Evolutionary conservation across 495 filamentous ascomycete species (phyloP), one percentile per base, ranked within the genome.

Genomic region (Hamigera avellanea): DNA sequence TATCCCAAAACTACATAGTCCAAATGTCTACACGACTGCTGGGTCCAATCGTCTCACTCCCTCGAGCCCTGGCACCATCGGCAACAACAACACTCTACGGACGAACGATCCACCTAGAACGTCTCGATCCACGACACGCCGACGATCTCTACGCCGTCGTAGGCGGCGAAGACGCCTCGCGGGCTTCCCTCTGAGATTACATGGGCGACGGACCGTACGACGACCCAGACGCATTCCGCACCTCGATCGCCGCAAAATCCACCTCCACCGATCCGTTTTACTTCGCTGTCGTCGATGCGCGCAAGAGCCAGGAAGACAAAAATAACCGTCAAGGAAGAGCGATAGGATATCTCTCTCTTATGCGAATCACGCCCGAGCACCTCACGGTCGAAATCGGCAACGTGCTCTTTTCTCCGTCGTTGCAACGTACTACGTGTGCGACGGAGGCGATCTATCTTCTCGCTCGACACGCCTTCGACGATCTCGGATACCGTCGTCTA

Each of bases 371-470:
- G 0, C 50, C 57, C 0, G 36, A 43, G 0, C 53, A 74, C 18
- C 53, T 56, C 13, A 35, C 39, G 13, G 40, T 71, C 8, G 73
- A 77, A 35, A 66, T 74, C 34, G 72, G 73, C 14, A 41, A 59
- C 39, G 51, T 76, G 15, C 33, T 74, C 28, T 75, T 61, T 50
- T 56, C 61, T 2, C 41, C 56, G 0, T 35, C 41, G 1, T 41
- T 76, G 12, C 71, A 75, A 40, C 54, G 62, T 2, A 73, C 67
- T 1, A 58, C 59, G 0, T 57, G 50, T 6, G 66, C 70, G 0
- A 76, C 74, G 0, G 73, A 76, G 38, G 53, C 58, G 9, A 46
- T 69, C 26, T 76, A 67, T 39, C 48, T 78, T 1, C 50, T 73
- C 29, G 48, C 59, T 2, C 49, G 52, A 14, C 49, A 68, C 21